Conservation (phyloP, 768 basidiomycete genomes). For the Polyporus arcularius region DNA sequence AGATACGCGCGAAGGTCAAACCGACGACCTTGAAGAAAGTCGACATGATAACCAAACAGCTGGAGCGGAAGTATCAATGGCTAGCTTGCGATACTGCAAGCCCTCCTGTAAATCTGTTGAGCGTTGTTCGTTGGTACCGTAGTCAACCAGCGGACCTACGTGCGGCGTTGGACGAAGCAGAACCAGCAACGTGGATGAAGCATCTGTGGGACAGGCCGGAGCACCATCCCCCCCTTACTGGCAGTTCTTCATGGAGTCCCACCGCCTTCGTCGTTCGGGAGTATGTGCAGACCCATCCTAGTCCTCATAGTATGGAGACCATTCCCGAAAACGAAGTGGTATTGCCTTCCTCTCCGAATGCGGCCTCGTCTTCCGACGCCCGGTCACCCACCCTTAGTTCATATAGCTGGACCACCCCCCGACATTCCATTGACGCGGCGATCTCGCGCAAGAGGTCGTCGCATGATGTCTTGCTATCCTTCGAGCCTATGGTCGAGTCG, state of each 20-base stretch:
- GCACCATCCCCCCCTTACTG: slow-evolving; percentile 37
- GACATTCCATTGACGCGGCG: slow-evolving; percentile 42
- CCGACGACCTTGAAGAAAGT: slow-evolving; percentile 64
- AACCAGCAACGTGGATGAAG: slow-evolving; percentile 76
- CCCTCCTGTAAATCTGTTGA: slow-evolving; percentile 47
- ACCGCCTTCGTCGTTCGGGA: slow-evolving; percentile 73
- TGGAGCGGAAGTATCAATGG: slow-evolving; percentile 64
- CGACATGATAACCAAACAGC: slow-evolving; percentile 61
- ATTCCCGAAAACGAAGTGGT: slow-evolving; percentile 44
- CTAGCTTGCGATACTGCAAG: slow-evolving; percentile 37
- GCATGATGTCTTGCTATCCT: slow-evolving; percentile 53
- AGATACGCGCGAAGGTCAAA: slow-evolving; percentile 50
- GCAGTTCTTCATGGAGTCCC: slow-evolving; percentile 47
- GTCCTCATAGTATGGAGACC: slow-evolving; percentile 40
- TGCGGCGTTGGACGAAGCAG: slow-evolving; percentile 58
- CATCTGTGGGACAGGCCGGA: slow-evolving; percentile 52
- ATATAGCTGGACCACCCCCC: slow-evolving; percentile 37
- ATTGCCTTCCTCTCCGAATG: slow-evolving; percentile 12
- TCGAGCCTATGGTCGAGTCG: slow-evolving; percentile 55
- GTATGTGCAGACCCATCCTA: slow-evolving; percentile 47
- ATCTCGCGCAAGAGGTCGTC: slow-evolving; percentile 39
- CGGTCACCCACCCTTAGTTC: slow-evolving; percentile 27
- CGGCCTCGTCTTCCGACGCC: slow-evolving; percentile 18
- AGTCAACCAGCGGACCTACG: slow-evolving; percentile 48
- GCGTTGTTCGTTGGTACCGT: slow-evolving; percentile 63